Base-by-base conservation (phyloP, 352 stramenopile species). In the Pythium rhizo-oryzae region DNA sequence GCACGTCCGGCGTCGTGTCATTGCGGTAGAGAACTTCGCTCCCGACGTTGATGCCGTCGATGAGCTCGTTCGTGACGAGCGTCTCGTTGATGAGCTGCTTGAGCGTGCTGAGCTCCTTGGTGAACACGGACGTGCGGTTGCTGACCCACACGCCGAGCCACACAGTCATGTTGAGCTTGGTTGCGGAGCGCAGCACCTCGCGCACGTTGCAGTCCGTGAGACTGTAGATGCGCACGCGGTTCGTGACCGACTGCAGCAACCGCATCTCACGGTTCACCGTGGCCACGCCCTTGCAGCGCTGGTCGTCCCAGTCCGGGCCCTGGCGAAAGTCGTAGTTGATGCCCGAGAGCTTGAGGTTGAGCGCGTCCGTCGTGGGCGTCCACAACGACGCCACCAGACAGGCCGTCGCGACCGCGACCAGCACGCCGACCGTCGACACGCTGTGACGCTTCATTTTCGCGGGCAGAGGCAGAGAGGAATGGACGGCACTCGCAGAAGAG, bases 261-360 rank as follows among this genome's bases (percentile, higher is more conserved):
- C 79, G 83, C 64, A 94, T 77, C 69, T 94, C 84, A 1, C 72
- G 37, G 9, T 69, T 73, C 57, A 94, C 82, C 55, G 71, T 79
- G 24, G 46, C 37, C n/a, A 66, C 49, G 37, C 52, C 59, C 74
- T 94, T 94, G 85, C 87, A 94, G 67, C 88, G 89, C 65, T 72
- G 69, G 5, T 76, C 7, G 57, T 90, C 87, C 84, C 84, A 94
- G 84, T 94, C 87, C 0, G 87, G 59, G 24, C 84, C 84, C 39
- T 87, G 82, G 39, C 87, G 87, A 57, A 92, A 69, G 72, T 94
- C 85, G 75, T 94, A 94, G 77, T 94, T 94, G 71, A 94, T 72
- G 8, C 87, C 87, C 57, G 89, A 90, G 59, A 94, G 79, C 72
- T 84, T 78, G 74, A 91, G 72, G 74, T 93, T 84, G 53, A 94